phyloP scores from a whole-genome alignment of 2,329 filamentous ascomycete species.

The Diaporthe ampelina region DNA sequence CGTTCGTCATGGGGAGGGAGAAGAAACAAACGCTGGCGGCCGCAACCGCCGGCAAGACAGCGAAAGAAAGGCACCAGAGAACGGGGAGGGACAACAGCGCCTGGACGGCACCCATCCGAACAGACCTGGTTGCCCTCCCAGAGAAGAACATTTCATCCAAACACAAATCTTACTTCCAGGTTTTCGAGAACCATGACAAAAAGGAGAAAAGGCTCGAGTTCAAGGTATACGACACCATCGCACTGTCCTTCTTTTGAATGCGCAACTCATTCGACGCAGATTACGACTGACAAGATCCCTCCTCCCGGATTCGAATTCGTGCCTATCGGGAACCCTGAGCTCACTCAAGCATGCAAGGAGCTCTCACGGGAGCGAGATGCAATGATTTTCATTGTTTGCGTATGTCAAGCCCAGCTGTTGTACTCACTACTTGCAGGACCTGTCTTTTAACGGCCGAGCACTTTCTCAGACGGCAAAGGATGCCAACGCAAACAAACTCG shows the following conservation, averaged over 20 bases:
- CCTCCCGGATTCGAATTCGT: conserved; percentile 75
- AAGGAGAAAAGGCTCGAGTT: conserved; percentile 73
- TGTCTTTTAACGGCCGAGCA: conserved; percentile 42
- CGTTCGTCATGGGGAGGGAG: conserved; percentile 49
- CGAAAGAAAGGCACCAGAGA: conserved; percentile 51
- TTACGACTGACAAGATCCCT: conserved; percentile 64
- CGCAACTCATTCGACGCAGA: conserved; percentile 54
- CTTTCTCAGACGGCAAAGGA: conserved; percentile 51
- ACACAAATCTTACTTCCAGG: conserved; percentile 74
- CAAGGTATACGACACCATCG: conserved; percentile 61
- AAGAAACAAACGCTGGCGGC: conserved; percentile 46
- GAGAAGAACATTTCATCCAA: conserved; percentile 59
- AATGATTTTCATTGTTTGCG: conserved; percentile 77
- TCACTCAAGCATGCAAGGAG: conserved; percentile 75
- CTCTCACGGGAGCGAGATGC: conserved; percentile 72
- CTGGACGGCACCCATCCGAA: conserved; percentile 46
- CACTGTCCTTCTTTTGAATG: conserved; percentile 31
- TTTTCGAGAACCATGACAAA: conserved; percentile 74
- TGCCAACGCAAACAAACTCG: conserved; percentile 55
- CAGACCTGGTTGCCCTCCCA: conserved; percentile 49
- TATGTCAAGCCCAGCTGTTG: conserved; percentile 53
- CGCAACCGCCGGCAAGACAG: conserved; percentile 46
- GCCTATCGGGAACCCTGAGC: conserved; percentile 71
- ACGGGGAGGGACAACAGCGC: conserved; percentile 46
- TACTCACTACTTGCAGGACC: conserved; percentile 16